Percentiles rank a stretch among this genome's conserved stretches.
These are phyloP conservation scores for Fusarium sp. DNA, from an alignment of 2,329 filamentous ascomycete genomes.

Conservation along the genomic window DNA sequence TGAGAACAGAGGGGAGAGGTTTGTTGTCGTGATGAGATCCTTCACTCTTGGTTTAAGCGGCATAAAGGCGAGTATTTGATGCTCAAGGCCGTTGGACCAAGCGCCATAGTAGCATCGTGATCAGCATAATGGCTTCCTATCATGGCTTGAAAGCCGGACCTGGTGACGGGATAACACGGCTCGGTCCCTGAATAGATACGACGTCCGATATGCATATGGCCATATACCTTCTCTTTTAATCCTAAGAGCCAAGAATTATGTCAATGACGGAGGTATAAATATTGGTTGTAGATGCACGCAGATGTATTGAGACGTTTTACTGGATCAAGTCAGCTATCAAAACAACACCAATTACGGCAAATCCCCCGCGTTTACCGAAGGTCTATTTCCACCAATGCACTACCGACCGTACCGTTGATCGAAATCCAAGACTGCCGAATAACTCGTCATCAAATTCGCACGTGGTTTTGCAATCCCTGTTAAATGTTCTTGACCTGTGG, in stretches of 20 bases:
- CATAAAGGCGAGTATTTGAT: neutral
- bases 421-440: slow-evolving; percentile 24
- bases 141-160: slow-evolving; percentile 10
- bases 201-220: slow-evolving; percentile 1
- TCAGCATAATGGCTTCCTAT: slow-evolving; percentile 25
- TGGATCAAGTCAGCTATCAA: neutral
- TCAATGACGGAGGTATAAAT: neutral
- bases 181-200: neutral
- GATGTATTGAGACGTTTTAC: slow-evolving; percentile 3
- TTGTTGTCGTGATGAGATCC: neutral
- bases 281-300: slow-evolving; percentile 1
- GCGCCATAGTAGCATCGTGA: slow-evolving; percentile 19
- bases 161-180: neutral
- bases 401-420: neutral
- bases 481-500: neutral
- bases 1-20: neutral
- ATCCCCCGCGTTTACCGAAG: slow-evolving; percentile 24
- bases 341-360: slow-evolving; percentile 8
- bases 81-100: neutral
- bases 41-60: too few relatives aligned
- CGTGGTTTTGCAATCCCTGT: slow-evolving; percentile 14
- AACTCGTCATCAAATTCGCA: slow-evolving; percentile 15
- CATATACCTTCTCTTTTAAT: slow-evolving; percentile 8
- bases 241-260: neutral
- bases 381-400: slow-evolving; percentile 26